Evolutionary conservation across 169 alveolate species (phyloP).

Genomic region (Ichthyophthirius multifiliis): DNA sequence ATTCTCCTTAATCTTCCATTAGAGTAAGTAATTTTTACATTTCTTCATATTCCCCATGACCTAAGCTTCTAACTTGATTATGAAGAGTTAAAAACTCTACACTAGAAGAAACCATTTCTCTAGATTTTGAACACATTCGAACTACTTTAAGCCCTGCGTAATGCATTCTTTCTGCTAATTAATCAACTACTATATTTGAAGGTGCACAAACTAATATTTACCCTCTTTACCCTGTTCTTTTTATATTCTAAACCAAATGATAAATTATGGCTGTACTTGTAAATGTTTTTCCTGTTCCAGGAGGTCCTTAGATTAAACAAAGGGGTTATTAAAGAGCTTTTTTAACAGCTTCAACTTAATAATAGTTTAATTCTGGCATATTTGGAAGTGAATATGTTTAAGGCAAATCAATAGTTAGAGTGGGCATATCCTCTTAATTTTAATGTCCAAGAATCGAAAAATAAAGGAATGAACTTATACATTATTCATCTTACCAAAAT

Average conservation of each 20-base stretch:
- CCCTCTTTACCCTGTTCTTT: slow-evolving; percentile 57
- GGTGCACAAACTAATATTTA: slow-evolving; percentile 95
- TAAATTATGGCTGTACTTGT: slow-evolving; percentile 93
- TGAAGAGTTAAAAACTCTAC: slow-evolving; percentile 90
- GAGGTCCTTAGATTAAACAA: slow-evolving; percentile 95
- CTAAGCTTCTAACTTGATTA: slow-evolving; percentile 80
- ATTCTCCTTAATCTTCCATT: slow-evolving; percentile 83
- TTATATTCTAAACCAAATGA: slow-evolving; percentile 80
- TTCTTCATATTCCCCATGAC: slow-evolving; percentile 52
- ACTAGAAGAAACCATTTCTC: slow-evolving; percentile 85
- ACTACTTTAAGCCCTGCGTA: slow-evolving; percentile 93
- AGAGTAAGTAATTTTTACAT: slow-evolving; percentile 64
- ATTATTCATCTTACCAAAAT: slow-evolving; percentile 63
- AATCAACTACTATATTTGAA: slow-evolving; percentile 95
- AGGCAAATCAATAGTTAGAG: slow-evolving; percentile 52
- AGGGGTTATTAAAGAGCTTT: slow-evolving; percentile 90
- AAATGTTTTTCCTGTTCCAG: slow-evolving; percentile 98
- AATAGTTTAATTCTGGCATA: slow-evolving; percentile 91
- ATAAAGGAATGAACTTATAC: slow-evolving; percentile 50
- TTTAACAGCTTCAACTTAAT: slow-evolving; percentile 90
- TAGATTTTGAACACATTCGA: slow-evolving; percentile 85
- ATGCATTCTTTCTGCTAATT: slow-evolving; percentile 92
- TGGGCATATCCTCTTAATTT: slow-evolving; percentile 24
- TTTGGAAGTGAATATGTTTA: slow-evolving; percentile 90
- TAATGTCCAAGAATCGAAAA: slow-evolving; percentile 61